Conservation (phyloP, 306 rosid genomes). For the Cicer arietinum region DNA sequence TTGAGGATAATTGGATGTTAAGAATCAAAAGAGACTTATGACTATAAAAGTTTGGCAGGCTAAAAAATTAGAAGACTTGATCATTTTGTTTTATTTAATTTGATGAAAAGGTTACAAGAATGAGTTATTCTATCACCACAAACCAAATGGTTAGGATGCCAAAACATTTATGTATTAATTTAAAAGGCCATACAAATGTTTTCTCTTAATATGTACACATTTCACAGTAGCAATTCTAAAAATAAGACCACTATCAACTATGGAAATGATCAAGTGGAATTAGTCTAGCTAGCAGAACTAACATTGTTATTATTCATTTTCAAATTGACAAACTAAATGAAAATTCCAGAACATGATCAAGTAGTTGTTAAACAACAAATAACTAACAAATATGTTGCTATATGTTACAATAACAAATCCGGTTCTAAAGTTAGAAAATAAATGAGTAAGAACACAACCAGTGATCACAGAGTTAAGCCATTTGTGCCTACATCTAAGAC, state of each 20-base stretch:
- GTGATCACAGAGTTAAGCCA: too few species aligned
- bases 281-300: too few species aligned
- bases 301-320: too few species aligned
- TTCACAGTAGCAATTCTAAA: neutral
- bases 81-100: neutral
- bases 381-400: neutral
- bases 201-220: neutral
- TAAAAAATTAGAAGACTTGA: neutral
- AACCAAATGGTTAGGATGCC: neutral
- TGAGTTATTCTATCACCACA: neutral
- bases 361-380: neutral
- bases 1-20: neutral
- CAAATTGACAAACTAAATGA: too few species aligned
- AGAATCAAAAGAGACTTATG: neutral
- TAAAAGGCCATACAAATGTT: neutral
- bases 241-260: neutral
- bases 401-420: neutral
- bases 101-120: neutral
- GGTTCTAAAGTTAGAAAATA: too few species aligned
- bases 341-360: too few species aligned
- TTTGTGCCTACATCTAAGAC: too few species aligned
- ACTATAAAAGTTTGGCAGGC: neutral
- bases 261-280: neutral
- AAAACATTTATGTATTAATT: neutral
- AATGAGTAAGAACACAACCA: too few species aligned